Base-by-base conservation (phyloP, 2,329 filamentous ascomycete species). In the Penicillium glabrum region DNA sequence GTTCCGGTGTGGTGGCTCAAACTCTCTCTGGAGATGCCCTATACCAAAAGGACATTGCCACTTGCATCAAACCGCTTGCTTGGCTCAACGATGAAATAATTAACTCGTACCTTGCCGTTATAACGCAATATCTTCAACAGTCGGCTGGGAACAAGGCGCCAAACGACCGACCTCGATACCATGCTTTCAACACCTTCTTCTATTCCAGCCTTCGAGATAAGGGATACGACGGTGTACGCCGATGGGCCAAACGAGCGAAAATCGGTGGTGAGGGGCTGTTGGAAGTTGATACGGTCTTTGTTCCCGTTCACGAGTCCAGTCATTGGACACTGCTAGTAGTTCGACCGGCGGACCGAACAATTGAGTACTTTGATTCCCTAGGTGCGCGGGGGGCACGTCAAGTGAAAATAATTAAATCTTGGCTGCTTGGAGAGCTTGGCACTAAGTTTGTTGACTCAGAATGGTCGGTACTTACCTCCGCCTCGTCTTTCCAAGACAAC, bases 271-370 rank as follows among this genome's bases (percentile, higher is more conserved):
- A 73, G 44, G 61, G 61, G 39, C 67, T 82, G n/a, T 63, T 81
- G 39, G 65, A 77, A 39, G 75, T 79, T 21, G 75, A 81, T 51
- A 75, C 70, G 1, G 72, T 82, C 21, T 80, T 80, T 59, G 72
- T 81, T 19, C 79, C 79, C 0, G 74, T 82, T 31, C 78, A 81
- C 58, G 67, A 77, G 51, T 66, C 64, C 21, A 59, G 63, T n/a
- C 79, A 82, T 60, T 82, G 79, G 79, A 81, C 79, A 5, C 65
- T 82, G 13, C 68, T 78, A 50, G 75, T 80, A 24, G 69, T 82
- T 33, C 75, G 71, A n/a, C 79, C 79, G 7, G 57, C 58, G 14
- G 69, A 69, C 43, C 72, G 72, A 41, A 75, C 73, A 1, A 78
- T 81, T 52, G 78, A 80, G 53, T 74, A 81, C 59, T 81, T 79